A percentile compares a stretch with the other conserved stretches of the same genome.
These are phyloP conservation scores for Sclerotinia minor DNA, from an alignment of 2,329 filamentous ascomycete genomes.

Conservation along the genomic window DNA sequence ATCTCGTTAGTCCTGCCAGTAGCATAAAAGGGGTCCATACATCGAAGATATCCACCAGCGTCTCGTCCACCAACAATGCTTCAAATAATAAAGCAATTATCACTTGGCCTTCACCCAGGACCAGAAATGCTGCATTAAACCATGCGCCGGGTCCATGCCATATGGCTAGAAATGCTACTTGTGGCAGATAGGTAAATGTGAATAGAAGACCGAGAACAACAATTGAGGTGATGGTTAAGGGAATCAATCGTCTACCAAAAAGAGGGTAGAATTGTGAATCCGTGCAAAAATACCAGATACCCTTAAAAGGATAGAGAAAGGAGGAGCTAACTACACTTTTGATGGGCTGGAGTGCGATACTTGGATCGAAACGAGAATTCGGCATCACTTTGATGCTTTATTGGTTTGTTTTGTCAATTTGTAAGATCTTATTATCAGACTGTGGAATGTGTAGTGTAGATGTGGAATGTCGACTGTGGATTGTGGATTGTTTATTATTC, in stretches of 20 bases:
- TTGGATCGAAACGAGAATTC: slow-evolving; percentile 14
- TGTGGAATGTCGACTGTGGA: neutral
- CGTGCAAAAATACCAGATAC: slow-evolving; percentile 77
- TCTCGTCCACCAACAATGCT: slow-evolving; percentile 79
- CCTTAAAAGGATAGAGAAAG: slow-evolving; percentile 60
- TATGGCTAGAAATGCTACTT: slow-evolving; percentile 83
- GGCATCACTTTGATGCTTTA: slow-evolving; percentile 13
- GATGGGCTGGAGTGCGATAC: slow-evolving; percentile 28
- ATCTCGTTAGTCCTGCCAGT: neutral
- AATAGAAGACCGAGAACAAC: slow-evolving; percentile 86
- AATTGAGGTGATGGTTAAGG: slow-evolving; percentile 76
- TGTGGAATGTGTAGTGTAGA: neutral
- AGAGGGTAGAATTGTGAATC: slow-evolving; percentile 83
- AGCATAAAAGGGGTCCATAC: slow-evolving; percentile 43
- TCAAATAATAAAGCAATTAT: slow-evolving; percentile 59
- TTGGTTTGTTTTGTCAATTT: neutral
- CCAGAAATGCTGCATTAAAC: slow-evolving; percentile 82
- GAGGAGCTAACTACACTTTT: slow-evolving; percentile 37
- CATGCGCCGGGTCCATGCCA: slow-evolving; percentile 89
- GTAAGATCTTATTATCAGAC: no score
- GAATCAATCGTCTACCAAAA: slow-evolving; percentile 73
- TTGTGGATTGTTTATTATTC: neutral
- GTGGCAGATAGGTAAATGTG: slow-evolving; percentile 82
- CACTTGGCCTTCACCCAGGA: slow-evolving; percentile 68
- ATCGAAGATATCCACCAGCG: slow-evolving; percentile 80